Evolutionary conservation across 495 filamentous ascomycete genomes (phyloP), one percentile per base, ranked within the genome.

Genomic region (Pyrenula aspistea): DNA sequence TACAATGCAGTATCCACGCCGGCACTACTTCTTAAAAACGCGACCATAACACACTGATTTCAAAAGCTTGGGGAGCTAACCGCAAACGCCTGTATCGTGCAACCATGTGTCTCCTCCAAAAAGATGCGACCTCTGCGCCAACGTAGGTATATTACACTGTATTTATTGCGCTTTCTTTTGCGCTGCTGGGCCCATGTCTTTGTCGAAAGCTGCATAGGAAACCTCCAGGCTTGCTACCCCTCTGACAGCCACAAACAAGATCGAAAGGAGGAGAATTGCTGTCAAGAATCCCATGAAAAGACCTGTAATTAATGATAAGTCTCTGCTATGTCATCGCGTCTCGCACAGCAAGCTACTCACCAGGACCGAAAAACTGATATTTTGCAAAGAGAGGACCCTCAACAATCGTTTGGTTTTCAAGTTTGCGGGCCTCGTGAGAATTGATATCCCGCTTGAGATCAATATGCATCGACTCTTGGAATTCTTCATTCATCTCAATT

Each of bases 201-300:
- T 95, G 65, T 94, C 91, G 68, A 98, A 98, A 1, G 93, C 91
- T 53, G 85, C 88, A 71, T 97, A 97, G 10, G 87, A 83, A 12
- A 97, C 87, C 68, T 95, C 74, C 42, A 98, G 73, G 58, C 90
- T 91, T 3, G 79, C 71, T 4, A 98, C 71, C 21, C 88, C 89
- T 56, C 64, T 79, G 53, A 97, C 73, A 22, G 82, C 93, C 53
- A 89, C 83, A 63, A 83, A 85, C 19, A 95, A 69, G 60, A 97
- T 89, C 21, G 78, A 70, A 42, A 95, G 63, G 50, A 94, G 77
- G 36, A 96, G 62, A 23, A 90, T 71, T 20, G 68, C 67, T 24
- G 83, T 83, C 24, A 91, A 63, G 22, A 95, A 67, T 12, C 82
- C 83, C 82, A 91, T 91, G 67, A 96, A 96, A 57, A 97, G 78